Percentiles rank a stretch among this genome's conserved stretches.
Evolutionary conservation across 2,329 filamentous ascomycete genomes (phyloP).

Genomic region (Cladosporium sphaerospermum): DNA sequence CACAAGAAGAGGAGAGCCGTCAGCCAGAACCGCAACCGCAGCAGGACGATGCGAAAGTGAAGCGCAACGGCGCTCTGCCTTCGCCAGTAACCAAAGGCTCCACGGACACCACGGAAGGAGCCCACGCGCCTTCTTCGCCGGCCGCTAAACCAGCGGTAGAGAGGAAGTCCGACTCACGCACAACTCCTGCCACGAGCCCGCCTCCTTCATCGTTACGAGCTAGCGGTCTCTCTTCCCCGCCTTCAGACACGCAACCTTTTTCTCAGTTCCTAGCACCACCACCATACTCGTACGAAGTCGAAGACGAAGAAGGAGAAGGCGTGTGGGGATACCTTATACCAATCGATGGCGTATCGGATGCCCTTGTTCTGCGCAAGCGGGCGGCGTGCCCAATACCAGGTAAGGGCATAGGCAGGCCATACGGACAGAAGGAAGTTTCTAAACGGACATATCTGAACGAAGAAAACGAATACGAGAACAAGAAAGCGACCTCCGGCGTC

Average conservation of each 20-base stretch:
- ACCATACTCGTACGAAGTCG: constrained; percentile 67
- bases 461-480: constrained; percentile 56
- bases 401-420: constrained; percentile 26
- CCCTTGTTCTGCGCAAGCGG: constrained; percentile 69
- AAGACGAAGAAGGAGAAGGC: constrained; percentile 76
- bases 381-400: constrained; percentile 58
- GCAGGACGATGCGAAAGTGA: constrained; percentile 44
- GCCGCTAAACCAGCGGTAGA: not conserved
- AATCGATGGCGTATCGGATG: constrained; percentile 51
- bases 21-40: constrained; percentile 8
- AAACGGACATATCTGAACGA: constrained; percentile 51
- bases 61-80: constrained; percentile 62
- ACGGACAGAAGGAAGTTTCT: constrained; percentile 28
- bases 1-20: constrained; percentile 16
- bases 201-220: constrained; percentile 29
- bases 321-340: constrained; percentile 96
- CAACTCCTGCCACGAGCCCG: constrained; percentile 38
- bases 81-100: constrained; percentile 71
- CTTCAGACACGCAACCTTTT: constrained; percentile 69
- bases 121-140: not conserved
- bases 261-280: constrained; percentile 76
- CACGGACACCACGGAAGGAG: constrained; percentile 27
- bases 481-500: constrained; percentile 45
- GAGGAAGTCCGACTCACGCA: constrained; percentile 35
- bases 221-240: constrained; percentile 53